Conservation (phyloP, 208 protist species). For the Entamoeba invadens region DNA sequence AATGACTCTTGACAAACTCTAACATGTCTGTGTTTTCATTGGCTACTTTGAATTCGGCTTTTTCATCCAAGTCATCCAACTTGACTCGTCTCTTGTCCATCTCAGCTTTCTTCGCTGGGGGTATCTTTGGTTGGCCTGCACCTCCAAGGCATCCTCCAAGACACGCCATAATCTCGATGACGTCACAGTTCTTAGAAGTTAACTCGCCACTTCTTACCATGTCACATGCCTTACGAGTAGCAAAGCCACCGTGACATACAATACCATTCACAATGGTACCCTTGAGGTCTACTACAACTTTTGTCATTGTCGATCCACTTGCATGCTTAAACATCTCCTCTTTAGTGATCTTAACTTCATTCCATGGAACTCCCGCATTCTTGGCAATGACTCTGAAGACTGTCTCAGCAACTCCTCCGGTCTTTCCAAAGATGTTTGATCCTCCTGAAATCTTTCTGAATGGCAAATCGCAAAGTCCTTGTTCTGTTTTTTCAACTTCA, state of each 20-base stretch:
- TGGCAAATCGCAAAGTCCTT: constrained; percentile 12
- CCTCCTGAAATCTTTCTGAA: constrained; percentile 27
- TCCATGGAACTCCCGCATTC: not conserved
- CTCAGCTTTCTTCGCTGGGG: not conserved
- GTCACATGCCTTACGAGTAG: not conserved
- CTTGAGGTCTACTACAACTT: not conserved
- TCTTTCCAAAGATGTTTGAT: constrained; percentile 22
- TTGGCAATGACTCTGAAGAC: constrained; percentile 4
- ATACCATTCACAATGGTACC: not conserved
- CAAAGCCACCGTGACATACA: constrained; percentile 14
- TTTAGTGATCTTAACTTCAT: not conserved
- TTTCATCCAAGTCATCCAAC: not conserved
- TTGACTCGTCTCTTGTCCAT: not conserved
- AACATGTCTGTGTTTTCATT: not conserved
- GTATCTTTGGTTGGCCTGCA: constrained; percentile 34
- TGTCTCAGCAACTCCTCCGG: constrained; percentile 32
- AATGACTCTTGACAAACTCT: not conserved
- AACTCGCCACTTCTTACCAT: constrained; percentile 15
- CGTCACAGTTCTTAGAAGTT: not conserved
- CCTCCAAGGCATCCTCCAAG: constrained; percentile 40
- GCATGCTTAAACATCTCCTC: not conserved
- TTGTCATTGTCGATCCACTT: not conserved
- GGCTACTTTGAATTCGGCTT: not conserved
- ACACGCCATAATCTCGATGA: constrained; percentile 42
- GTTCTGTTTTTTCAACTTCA: not conserved